A percentile compares a stretch with the other conserved stretches of the same genome.
Evolutionary conservation across 2,329 filamentous ascomycete species (phyloP).

Genomic region (Phyllosticta capitalensis): DNA sequence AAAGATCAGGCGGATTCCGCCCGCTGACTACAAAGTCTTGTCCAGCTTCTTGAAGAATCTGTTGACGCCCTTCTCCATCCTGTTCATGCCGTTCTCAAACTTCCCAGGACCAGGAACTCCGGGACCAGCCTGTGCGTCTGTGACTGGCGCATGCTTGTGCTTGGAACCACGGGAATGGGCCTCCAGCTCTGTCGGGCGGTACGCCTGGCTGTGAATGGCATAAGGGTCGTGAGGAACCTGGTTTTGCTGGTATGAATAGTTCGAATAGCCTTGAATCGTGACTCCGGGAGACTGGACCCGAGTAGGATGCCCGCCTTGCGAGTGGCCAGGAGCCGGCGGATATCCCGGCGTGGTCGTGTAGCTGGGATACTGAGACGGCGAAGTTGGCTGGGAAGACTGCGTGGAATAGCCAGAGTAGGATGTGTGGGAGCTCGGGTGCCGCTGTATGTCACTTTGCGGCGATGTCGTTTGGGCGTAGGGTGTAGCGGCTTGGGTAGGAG

Average conservation of each 20-base stretch:
- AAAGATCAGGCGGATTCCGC: background rate
- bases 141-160: constrained; percentile 17
- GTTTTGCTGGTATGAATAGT: constrained; percentile 37
- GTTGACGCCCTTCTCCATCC: constrained; percentile 59
- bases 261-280: constrained; percentile 47
- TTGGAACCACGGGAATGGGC: constrained; percentile 28
- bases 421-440: constrained; percentile 23
- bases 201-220: constrained; percentile 57
- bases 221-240: constrained; percentile 33
- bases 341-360: constrained; percentile 26
- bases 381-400: background rate
- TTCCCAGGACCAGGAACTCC: constrained; percentile 34
- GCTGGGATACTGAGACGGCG: constrained; percentile 22
- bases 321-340: constrained; percentile 16
- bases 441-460: constrained; percentile 20
- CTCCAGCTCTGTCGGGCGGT: constrained; percentile 58
- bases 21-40: constrained; percentile 50
- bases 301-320: constrained; percentile 23
- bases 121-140: constrained; percentile 5
- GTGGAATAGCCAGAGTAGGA: constrained; percentile 9
- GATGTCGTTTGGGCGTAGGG: constrained; percentile 14
- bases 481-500: constrained; percentile 21
- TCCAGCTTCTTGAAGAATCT: constrained; percentile 70
- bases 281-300: constrained; percentile 28
- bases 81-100: constrained; percentile 56